Evolutionary conservation across 1,284 basidiomycete genomes (phyloP).

Genomic region (Agroathelia rolfsii): DNA sequence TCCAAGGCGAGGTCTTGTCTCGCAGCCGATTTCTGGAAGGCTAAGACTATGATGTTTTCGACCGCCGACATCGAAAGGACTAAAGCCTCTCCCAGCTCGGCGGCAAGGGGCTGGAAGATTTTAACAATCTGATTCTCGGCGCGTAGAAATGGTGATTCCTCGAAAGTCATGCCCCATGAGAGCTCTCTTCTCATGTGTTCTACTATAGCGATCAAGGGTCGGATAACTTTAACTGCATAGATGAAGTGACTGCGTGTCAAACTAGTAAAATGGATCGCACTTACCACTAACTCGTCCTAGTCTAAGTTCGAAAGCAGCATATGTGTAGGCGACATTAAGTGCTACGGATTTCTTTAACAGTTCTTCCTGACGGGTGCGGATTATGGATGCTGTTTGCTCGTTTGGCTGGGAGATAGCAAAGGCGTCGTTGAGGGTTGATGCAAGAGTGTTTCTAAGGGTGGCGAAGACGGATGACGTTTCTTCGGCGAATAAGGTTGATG

Average conservation of each 20-base stretch:
- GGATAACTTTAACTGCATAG: slow-evolving; percentile 31
- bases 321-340: slow-evolving; percentile 33
- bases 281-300: slow-evolving; percentile 35
- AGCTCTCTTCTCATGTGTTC: slow-evolving; percentile 38
- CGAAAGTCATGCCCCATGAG: slow-evolving; percentile 32
- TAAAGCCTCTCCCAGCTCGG: slow-evolving; percentile 26
- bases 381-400: slow-evolving; percentile 8
- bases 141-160: slow-evolving; percentile 11
- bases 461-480: slow-evolving; percentile 28
- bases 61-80: slow-evolving; percentile 26
- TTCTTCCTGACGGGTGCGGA: slow-evolving; percentile 22
- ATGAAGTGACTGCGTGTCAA: slow-evolving; percentile 2
- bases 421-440: slow-evolving; percentile 21
- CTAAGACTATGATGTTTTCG: slow-evolving; percentile 23
- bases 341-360: slow-evolving; percentile 29
- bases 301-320: slow-evolving; percentile 37
- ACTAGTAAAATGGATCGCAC: slow-evolving; percentile 10
- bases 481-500: slow-evolving; percentile 32
- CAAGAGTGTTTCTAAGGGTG: slow-evolving; percentile 25
- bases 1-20: slow-evolving; percentile 13
- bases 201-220: slow-evolving; percentile 31
- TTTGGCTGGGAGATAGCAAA: slow-evolving; percentile 15
- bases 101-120: slow-evolving; percentile 22
- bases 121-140: slow-evolving; percentile 14
- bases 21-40: slow-evolving; percentile 22